Conservation (phyloP, 257 asterid species). For the Solanum ahanhuiri region DNA sequence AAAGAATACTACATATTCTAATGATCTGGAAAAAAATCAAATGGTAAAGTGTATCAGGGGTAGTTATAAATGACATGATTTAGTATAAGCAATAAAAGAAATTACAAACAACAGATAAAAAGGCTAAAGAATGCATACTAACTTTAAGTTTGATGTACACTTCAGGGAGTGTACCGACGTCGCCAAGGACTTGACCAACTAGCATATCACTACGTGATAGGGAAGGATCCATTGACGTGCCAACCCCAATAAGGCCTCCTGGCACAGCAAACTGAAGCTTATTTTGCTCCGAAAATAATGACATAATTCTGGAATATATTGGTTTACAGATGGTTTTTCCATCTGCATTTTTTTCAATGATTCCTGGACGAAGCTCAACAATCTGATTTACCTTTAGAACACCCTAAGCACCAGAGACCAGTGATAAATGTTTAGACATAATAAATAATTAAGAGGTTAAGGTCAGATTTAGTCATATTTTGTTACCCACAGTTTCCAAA, state of each 20-base stretch:
- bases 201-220: conserved; percentile 92
- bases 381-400: conserved; percentile 73
- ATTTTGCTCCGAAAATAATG: conserved; percentile 78
- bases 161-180: conserved; percentile 87
- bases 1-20: background rate
- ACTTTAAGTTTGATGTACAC: conserved; percentile 83
- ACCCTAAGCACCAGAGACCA: conserved; percentile 38
- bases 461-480: background rate
- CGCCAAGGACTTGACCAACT: conserved; percentile 99
- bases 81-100: background rate
- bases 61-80: background rate
- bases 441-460: background rate
- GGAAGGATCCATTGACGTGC: conserved; percentile 94
- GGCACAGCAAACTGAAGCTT: conserved; percentile 59
- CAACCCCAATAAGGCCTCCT: conserved; percentile 52
- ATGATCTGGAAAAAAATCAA: background rate
- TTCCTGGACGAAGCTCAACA: conserved; percentile 34
- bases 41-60: background rate
- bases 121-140: background rate
- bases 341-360: conserved; percentile 70
- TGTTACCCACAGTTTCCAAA: background rate
- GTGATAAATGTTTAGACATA: background rate
- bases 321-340: conserved; percentile 82
- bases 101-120: background rate
- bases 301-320: conserved; percentile 82